These are phyloP conservation scores for Boletus rubropictus DNA, from an alignment of 768 basidiomycete genomes.

Conservation along the genomic window DNA sequence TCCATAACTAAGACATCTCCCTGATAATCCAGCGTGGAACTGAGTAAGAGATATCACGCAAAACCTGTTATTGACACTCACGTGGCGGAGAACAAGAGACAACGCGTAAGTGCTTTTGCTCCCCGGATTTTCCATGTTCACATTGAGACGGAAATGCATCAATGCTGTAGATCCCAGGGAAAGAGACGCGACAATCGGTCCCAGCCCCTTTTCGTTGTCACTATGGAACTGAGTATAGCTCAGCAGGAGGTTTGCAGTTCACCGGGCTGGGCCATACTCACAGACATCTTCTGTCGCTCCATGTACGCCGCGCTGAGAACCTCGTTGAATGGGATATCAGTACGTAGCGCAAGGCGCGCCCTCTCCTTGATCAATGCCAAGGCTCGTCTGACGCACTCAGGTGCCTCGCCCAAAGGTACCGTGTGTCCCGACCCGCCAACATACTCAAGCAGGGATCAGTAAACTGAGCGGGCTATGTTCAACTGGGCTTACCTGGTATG, in stretches of 20 bases:
- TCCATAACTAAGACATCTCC: conserved; percentile 80
- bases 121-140: conserved; percentile 32
- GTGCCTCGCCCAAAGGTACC: conserved; percentile 54
- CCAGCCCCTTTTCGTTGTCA: conserved; percentile 69
- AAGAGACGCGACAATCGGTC: conserved; percentile 66
- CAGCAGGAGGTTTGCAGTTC: neutral
- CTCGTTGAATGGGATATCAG: conserved; percentile 57
- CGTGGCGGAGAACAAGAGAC: conserved; percentile 62
- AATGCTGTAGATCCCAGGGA: conserved; percentile 71
- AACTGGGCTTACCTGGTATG: conserved; percentile 56
- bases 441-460: conserved; percentile 44
- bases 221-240: conserved; percentile 59
- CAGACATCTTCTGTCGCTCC: conserved; percentile 81
- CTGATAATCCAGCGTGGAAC: conserved; percentile 32
- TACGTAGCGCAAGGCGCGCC: conserved; percentile 41
- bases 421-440: conserved; percentile 74
- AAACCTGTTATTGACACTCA: conserved; percentile 27
- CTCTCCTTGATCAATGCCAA: conserved; percentile 54
- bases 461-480: neutral
- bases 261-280: conserved; percentile 30
- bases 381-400: conserved; percentile 54
- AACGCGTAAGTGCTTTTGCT: conserved; percentile 34
- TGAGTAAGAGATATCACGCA: conserved; percentile 5
- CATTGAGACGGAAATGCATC: conserved; percentile 68
- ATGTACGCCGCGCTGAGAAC: conserved; percentile 79